phyloP scores from a whole-genome alignment of 129 eudicot species.

The Chrysanthemum makinoi region DNA sequence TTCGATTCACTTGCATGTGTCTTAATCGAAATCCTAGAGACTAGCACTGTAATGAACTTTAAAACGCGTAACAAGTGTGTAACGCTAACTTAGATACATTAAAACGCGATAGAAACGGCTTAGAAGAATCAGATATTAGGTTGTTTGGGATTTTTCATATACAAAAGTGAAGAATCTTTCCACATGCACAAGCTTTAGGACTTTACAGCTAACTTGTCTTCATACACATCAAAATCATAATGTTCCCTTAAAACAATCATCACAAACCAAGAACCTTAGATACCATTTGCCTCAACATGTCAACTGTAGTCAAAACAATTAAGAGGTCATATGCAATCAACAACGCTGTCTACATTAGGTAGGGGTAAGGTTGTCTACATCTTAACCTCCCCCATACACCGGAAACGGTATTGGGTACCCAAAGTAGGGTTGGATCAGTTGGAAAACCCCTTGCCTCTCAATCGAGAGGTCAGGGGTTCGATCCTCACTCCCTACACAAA shows the following conservation, averaged over 20 bases:
- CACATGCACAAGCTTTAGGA: conserved; percentile 22
- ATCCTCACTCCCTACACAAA: too few species aligned
- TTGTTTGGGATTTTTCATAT: conserved; percentile 24
- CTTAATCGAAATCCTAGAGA: neutral
- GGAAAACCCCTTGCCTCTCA: too few species aligned
- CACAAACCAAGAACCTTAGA: conserved; percentile 15
- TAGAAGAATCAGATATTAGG: conserved; percentile 26
- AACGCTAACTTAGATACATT: neutral
- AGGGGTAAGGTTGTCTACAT: too few species aligned
- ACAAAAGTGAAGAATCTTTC: conserved; percentile 24
- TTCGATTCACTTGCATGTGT: neutral
- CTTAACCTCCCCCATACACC: too few species aligned
- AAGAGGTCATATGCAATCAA: neutral
- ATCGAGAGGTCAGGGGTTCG: too few species aligned
- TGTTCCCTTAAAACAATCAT: neutral
- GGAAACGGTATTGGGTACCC: too few species aligned
- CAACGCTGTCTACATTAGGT: too few species aligned
- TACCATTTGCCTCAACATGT: conserved; percentile 19
- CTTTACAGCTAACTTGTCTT: conserved; percentile 21
- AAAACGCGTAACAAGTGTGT: neutral
- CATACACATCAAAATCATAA: conserved; percentile 9
- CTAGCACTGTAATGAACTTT: neutral
- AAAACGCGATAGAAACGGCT: conserved; percentile 1
- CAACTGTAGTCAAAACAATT: neutral
- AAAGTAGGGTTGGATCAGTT: too few species aligned